phyloP scores from a whole-genome alignment of 768 basidiomycete genomes.

The Crassisporium funariophilum region DNA sequence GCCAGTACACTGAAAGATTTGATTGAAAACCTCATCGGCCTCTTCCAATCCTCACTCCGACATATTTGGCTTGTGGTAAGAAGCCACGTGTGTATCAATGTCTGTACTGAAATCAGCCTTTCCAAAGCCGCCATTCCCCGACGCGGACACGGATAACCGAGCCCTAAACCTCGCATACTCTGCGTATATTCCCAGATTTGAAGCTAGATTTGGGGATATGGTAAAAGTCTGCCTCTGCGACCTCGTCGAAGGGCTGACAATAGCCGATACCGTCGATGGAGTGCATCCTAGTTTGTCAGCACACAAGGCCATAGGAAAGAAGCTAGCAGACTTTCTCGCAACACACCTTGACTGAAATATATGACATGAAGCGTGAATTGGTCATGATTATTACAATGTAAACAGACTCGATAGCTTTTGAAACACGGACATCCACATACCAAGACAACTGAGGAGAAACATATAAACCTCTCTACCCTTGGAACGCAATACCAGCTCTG shows the following conservation, averaged over 20 bases:
- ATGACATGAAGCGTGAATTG: neutral
- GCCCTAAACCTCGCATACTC: conserved; percentile 5
- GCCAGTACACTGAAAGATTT: neutral
- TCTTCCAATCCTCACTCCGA: conserved; percentile 1
- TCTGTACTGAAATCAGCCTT: neutral
- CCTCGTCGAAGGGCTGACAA: conserved; percentile 10
- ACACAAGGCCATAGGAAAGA: conserved; percentile 7
- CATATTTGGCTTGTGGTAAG: conserved; percentile 15
- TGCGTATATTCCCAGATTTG: neutral
- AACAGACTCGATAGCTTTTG: no score
- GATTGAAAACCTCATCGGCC: conserved; percentile 1
- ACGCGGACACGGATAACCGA: conserved; percentile 4
- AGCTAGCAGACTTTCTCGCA: conserved; percentile 7
- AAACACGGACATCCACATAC: neutral
- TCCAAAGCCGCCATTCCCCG: conserved; percentile 13
- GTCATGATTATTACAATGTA: no score
- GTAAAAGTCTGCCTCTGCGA: conserved; percentile 8
- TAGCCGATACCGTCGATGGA: conserved; percentile 12
- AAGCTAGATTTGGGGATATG: neutral
- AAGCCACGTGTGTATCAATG: no score
- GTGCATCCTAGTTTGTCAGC: conserved; percentile 10
- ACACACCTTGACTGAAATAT: neutral
- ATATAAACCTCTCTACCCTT: conserved; percentile 50
- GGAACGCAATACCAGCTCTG: conserved; percentile 81
- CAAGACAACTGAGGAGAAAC: neutral